Evolutionary conservation across 2,329 filamentous ascomycete genomes (phyloP), one percentile per base, ranked within the genome.

Genomic region (Chaetomium sp.): DNA sequence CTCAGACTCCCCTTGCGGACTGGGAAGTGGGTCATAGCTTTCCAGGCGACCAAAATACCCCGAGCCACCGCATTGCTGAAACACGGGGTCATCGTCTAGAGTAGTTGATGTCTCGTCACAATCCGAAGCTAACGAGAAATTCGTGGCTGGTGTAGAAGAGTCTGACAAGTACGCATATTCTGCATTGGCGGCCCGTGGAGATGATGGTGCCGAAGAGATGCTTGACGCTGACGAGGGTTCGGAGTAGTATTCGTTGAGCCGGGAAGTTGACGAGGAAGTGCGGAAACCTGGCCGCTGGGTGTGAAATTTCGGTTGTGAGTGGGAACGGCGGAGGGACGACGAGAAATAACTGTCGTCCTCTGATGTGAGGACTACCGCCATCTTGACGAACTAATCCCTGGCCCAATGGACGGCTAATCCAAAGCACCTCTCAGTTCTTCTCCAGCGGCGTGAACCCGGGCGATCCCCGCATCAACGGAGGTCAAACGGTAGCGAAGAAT

Each of bases 91-190:
- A 52, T 74, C 72, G 44, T 82, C 74, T 40, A 74, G 69, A 57
- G 79, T 72, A 46, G 77, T 70, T 43, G 74, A 68, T 53, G 69
- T 68, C 45, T 78, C 76, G 50, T 83, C 80, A 64, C 74, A 79
- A 56, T 80, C 79, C 47, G 78, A 80, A 53, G 80, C 78, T 53
- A 87, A 71, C 10, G 84, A 87, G 53, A 85, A 70, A 62, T 79
- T 86, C 63, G 82, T 85, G 14, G 80, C 78, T 4, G 84, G 79
- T 3, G 84, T 87, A 2, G 85, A 86, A 32, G 77, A 75, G 66
- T 78, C 81, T 1, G 84, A 85, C 4, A 78, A 72, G 27, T 78
- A 73, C 27, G 72, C 83, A 67, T 72, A 81, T 59, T 81, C 80
- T 53, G 72, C 72, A 54, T 77, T 76, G 38, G 76, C 59, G 11